These are phyloP conservation scores for Populus hybrid DNA, from an alignment of 441 rosid species.

Conservation along the genomic window DNA sequence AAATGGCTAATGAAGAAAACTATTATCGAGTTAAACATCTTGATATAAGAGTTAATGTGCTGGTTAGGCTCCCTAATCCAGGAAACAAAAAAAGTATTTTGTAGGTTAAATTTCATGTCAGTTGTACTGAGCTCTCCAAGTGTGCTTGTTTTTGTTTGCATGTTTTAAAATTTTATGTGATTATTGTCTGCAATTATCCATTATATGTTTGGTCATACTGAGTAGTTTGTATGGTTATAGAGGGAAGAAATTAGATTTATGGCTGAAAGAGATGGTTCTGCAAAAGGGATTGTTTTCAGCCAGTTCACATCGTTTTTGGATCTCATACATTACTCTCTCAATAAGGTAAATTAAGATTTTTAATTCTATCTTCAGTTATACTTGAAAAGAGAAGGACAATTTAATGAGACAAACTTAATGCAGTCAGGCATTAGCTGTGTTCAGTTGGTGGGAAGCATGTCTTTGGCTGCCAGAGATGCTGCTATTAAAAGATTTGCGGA, in stretches of 20 bases:
- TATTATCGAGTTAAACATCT: background rate
- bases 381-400: background rate
- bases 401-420: conserved; percentile 19
- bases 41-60: background rate
- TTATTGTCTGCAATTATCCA: background rate
- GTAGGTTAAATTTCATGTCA: background rate
- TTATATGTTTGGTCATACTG: background rate
- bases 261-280: conserved; percentile 98
- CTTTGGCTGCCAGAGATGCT: conserved; percentile 70
- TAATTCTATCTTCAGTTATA: background rate
- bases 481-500: conserved; percentile 83
- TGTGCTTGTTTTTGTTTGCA: background rate
- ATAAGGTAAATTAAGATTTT: conserved; percentile 44
- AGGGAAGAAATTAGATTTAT: conserved; percentile 94
- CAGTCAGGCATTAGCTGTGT: conserved; percentile 83
- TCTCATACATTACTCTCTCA: conserved; percentile 79
- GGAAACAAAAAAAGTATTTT: background rate
- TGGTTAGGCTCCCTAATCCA: background rate
- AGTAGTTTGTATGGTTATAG: conserved; percentile 34
- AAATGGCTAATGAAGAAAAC: background rate
- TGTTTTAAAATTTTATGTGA: background rate
- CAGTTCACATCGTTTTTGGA: conserved; percentile 97
- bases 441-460: conserved; percentile 91
- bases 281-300: conserved; percentile 97
- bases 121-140: background rate